Base-by-base conservation (phyloP, 2,329 filamentous ascomycete species). In the Paramyrothecium sp. region DNA sequence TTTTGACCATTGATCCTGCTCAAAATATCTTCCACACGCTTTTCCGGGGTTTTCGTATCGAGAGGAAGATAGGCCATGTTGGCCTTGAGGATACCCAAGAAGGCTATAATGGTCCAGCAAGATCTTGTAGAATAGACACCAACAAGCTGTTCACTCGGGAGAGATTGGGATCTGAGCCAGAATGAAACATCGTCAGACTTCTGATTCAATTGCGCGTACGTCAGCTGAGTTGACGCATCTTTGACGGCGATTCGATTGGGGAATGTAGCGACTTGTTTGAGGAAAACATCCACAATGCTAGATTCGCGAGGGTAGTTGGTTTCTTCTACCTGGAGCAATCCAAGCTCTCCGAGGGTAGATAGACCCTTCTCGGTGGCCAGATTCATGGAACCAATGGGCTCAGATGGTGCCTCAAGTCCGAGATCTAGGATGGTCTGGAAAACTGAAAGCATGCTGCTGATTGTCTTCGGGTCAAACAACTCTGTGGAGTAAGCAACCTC, bases 41-140 rank as follows among this genome's bases (percentile, higher is more conserved):
- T 55, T 5, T 16, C 23, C 19, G 67, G 66, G 4, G 41, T 49
- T 5, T 61, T 65, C 10, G 56, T 46, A 50, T 68, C 65, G 1
- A 69, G 51, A 0, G 67, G 67, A 3, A 69, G 47, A 48, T 69
- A 69, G 1, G 67, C 67, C 16, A 67, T 19, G 26, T 58, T 60
- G 2, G 67, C 64, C 46, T 67, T 68, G 3, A 69, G 53, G 50
- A 68, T 61, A n/a, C 65, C 65, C 2, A 69, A n/a, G 38, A 61
- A 59, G 2, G 65, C 60, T 12, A 64, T 50, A 17, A 67, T 57
- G 16, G 65, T 62, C 53, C 61, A 44, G 11, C 61, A 65, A 2
- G 60, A 63, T 3, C 67, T 55, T 1, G n/a, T 20, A 2, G 65
- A 58, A 3, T 62, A 50, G 7, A 68, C 65, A 2, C 56, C 58